Evolutionary conservation across 73 alveolate genomes (phyloP).

Genomic region (Loxodes magnus): DNA sequence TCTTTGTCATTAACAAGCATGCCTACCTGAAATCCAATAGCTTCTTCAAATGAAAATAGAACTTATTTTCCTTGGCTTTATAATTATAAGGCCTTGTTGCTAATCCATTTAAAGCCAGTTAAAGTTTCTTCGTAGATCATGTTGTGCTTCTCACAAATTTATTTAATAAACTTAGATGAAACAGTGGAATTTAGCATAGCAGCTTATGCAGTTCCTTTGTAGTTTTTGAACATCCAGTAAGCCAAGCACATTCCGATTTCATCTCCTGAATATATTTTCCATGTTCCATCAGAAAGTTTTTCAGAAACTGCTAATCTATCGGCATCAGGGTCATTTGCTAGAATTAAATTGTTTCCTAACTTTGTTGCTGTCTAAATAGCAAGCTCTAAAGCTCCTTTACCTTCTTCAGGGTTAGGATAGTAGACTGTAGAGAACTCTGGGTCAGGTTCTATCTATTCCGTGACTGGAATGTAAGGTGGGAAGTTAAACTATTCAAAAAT

Average conservation of each 20-base stretch:
- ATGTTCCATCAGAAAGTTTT: constrained; percentile 13
- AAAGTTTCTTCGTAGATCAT: constrained; percentile 20
- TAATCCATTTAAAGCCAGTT: constrained; percentile 33
- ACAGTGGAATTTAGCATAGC: constrained; percentile 26
- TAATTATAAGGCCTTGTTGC: constrained; percentile 17
- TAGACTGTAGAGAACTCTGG: constrained; percentile 53
- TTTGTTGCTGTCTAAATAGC: constrained; percentile 27
- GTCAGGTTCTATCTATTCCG: constrained; percentile 36
- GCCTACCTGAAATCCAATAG: constrained; percentile 55
- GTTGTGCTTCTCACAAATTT: constrained; percentile 22
- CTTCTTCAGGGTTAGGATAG: constrained; percentile 52
- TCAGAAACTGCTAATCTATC: constrained; percentile 55
- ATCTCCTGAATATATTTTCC: constrained; percentile 36
- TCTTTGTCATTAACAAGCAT: constrained; percentile 29
- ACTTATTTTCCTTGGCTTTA: constrained; percentile 21
- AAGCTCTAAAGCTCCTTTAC: constrained; percentile 43
- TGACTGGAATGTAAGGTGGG: constrained; percentile 14
- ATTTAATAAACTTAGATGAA: constrained; percentile 13
- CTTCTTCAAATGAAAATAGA: constrained; percentile 49
- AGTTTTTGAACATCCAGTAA: constrained; percentile 1
- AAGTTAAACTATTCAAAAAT: constrained; percentile 27
- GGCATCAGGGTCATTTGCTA: constrained; percentile 67
- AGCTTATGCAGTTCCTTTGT: constrained; percentile 2
- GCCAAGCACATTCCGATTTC: constrained; percentile 20
- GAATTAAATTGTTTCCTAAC: constrained; percentile 13